phyloP scores from a whole-genome alignment of 2,329 filamentous ascomycete species.

The Tolypocladium ovalisporum region DNA sequence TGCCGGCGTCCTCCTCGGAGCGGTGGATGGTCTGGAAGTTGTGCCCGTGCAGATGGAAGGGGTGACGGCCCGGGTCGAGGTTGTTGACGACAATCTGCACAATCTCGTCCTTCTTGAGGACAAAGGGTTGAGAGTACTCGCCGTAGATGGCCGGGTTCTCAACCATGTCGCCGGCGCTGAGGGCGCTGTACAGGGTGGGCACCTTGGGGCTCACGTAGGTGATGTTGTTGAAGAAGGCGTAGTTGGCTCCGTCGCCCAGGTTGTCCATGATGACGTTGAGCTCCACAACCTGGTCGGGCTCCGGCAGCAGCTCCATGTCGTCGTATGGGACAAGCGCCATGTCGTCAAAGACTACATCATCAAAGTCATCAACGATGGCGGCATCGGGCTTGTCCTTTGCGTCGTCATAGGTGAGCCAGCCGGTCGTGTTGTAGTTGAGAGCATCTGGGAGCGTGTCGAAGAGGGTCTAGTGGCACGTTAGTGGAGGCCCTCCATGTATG shows the following conservation, averaged over 20 bases:
- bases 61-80: constrained; percentile 58
- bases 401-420: constrained; percentile 51
- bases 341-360: constrained; percentile 60
- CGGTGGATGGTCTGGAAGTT: constrained; percentile 59
- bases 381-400: constrained; percentile 35
- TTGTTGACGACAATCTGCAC: constrained; percentile 73
- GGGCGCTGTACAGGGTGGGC: constrained; percentile 66
- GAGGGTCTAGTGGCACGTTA: constrained; percentile 32
- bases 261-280: constrained; percentile 54
- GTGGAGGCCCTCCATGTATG: background rate
- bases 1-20: constrained; percentile 44
- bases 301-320: constrained; percentile 44
- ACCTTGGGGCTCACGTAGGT: constrained; percentile 68
- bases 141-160: constrained; percentile 54
- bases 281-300: constrained; percentile 52
- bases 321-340: constrained; percentile 60
- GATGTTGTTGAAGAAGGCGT: constrained; percentile 64
- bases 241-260: constrained; percentile 47
- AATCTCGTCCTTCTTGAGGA: constrained; percentile 57
- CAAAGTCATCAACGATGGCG: constrained; percentile 46
- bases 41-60: constrained; percentile 71
- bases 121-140: constrained; percentile 51
- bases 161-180: constrained; percentile 50
- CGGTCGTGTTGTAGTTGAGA: constrained; percentile 58
- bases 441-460: constrained; percentile 58